Evolutionary conservation across 805 yeast genomes (phyloP).

Genomic region (Cyberlindnera mycetangii): DNA sequence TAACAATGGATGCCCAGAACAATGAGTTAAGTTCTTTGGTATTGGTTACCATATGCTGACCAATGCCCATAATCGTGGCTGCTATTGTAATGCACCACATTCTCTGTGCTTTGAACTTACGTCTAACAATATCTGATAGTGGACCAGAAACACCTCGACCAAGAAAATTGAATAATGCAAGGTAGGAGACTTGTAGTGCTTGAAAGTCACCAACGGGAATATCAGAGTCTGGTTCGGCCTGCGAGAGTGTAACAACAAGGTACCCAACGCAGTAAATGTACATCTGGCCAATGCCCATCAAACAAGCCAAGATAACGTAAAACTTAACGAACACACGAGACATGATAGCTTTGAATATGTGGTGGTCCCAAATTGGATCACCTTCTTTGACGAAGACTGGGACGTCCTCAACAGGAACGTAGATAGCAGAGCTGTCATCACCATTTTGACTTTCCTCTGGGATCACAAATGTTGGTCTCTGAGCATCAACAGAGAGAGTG

Average conservation of each 20-base stretch:
- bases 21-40: slow-evolving; percentile 41
- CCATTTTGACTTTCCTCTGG: slow-evolving; percentile 8
- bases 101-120: slow-evolving; percentile 51
- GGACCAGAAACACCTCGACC: slow-evolving; percentile 69
- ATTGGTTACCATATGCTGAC: slow-evolving; percentile 34
- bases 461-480: slow-evolving; percentile 12
- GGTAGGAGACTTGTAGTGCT: slow-evolving; percentile 66
- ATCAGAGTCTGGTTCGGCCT: slow-evolving; percentile 23
- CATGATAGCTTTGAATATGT: slow-evolving; percentile 21
- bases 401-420: slow-evolving; percentile 30
- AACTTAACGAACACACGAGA: slow-evolving; percentile 44
- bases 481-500: slow-evolving; percentile 14
- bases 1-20: slow-evolving; percentile 47
- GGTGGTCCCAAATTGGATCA: slow-evolving; percentile 28
- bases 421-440: slow-evolving; percentile 23
- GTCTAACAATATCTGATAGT: slow-evolving; percentile 56
- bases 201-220: slow-evolving; percentile 46
- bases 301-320: slow-evolving; percentile 50
- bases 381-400: slow-evolving; percentile 29
- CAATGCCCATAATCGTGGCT: slow-evolving; percentile 34
- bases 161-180: slow-evolving; percentile 60
- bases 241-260: slow-evolving; percentile 50
- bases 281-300: slow-evolving; percentile 66
- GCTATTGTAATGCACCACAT: slow-evolving; percentile 59
- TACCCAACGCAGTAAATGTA: slow-evolving; percentile 75